phyloP scores from a whole-genome alignment of 169 alveolate genomes.

The Condylostoma magnum region DNA sequence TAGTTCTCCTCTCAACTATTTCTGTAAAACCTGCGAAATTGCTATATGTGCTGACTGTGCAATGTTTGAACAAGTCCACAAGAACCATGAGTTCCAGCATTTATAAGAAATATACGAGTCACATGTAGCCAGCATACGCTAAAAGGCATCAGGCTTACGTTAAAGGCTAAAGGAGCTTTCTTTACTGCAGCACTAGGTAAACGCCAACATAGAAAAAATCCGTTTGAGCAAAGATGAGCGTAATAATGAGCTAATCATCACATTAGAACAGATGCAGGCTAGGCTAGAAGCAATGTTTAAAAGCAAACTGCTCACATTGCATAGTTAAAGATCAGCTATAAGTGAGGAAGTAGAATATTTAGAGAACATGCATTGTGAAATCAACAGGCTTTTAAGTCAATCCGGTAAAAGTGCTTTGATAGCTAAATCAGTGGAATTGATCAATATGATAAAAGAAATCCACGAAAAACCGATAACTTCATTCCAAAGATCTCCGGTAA shows the following conservation, averaged over 20 bases:
- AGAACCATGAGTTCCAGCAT: slow-evolving; percentile 77
- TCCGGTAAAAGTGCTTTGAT: slow-evolving; percentile 64
- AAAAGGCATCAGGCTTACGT: slow-evolving; percentile 60
- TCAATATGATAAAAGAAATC: slow-evolving; percentile 53
- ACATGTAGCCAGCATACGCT: slow-evolving; percentile 58
- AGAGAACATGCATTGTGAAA: slow-evolving; percentile 37
- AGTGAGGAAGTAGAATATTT: slow-evolving; percentile 45
- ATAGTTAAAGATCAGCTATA: slow-evolving; percentile 25
- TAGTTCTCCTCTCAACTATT: slow-evolving; percentile 62
- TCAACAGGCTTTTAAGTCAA: slow-evolving; percentile 34
- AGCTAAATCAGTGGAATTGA: slow-evolving; percentile 45
- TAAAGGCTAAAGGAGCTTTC: slow-evolving; percentile 51
- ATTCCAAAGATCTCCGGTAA: slow-evolving; percentile 24
- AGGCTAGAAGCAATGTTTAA: slow-evolving; percentile 38
- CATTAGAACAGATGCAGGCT: slow-evolving; percentile 33
- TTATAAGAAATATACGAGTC: slow-evolving; percentile 53
- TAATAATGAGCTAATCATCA: slow-evolving; percentile 56
- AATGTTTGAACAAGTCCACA: slow-evolving; percentile 77
- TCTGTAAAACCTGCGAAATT: slow-evolving; percentile 71
- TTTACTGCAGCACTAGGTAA: slow-evolving; percentile 40
- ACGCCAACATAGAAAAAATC: slow-evolving; percentile 58
- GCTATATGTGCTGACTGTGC: slow-evolving; percentile 90
- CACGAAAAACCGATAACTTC: slow-evolving; percentile 45
- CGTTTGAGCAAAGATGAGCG: slow-evolving; percentile 65
- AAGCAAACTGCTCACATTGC: slow-evolving; percentile 39